Evolutionary conservation across 352 stramenopile species (phyloP).

Genomic region (Phytopythium kandeliae): DNA sequence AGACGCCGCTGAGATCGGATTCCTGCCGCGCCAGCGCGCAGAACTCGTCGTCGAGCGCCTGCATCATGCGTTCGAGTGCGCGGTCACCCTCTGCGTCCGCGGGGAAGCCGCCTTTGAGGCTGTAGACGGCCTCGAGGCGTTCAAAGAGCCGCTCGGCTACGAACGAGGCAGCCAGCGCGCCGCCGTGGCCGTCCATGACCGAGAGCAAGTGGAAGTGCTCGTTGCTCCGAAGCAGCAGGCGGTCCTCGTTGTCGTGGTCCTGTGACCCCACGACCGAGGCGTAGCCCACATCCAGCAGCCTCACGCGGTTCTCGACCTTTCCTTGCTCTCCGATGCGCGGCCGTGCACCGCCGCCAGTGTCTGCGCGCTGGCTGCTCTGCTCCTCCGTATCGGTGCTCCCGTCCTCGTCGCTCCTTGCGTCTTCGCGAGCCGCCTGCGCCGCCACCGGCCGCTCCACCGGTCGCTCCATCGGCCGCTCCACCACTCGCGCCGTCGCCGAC

Average conservation of each 20-base stretch:
- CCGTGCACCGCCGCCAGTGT: neutral
- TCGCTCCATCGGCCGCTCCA: too few relatives aligned
- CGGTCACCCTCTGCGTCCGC: slow-evolving; percentile 19
- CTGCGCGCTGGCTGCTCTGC: neutral
- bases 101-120: slow-evolving; percentile 22
- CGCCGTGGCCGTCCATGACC: slow-evolving; percentile 74
- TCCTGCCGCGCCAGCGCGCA: slow-evolving; percentile 23
- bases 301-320: slow-evolving; percentile 23
- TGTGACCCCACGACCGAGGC: slow-evolving; percentile 40
- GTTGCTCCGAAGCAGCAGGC: slow-evolving; percentile 41
- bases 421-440: too few relatives aligned
- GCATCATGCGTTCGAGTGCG: slow-evolving; percentile 30
- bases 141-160: slow-evolving; percentile 41
- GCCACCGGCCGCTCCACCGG: too few relatives aligned
- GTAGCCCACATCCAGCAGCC: slow-evolving; percentile 29
- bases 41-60: slow-evolving; percentile 42
- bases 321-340: slow-evolving; percentile 6
- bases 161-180: slow-evolving; percentile 48
- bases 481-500: neutral
- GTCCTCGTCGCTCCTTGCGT: slow-evolving; percentile 10
- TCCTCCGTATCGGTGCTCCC: slow-evolving; percentile 11
- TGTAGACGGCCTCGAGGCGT: slow-evolving; percentile 37
- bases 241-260: slow-evolving; percentile 67
- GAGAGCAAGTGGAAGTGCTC: slow-evolving; percentile 57
- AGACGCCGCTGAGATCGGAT: slow-evolving; percentile 63